Conservation (phyloP, 225 moss, liverwort and hornwort species). For the Bryoerythrophyllum caledonicum region DNA sequence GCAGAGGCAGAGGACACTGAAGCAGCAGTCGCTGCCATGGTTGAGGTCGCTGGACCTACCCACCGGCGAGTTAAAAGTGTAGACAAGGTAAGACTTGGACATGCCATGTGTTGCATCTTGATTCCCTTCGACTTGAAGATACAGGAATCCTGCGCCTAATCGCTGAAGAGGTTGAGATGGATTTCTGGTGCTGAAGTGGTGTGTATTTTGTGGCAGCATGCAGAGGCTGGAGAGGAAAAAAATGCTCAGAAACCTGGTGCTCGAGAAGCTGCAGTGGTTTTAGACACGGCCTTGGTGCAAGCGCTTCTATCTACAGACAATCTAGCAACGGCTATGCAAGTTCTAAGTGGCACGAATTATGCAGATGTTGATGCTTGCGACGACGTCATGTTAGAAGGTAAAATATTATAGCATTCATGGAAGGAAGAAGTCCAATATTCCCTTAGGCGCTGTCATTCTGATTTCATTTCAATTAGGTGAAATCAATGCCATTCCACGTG, state of each 20-base stretch:
- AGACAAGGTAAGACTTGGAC: slow-evolving; percentile 48
- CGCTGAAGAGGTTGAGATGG: background rate
- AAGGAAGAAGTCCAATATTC: slow-evolving; percentile 1
- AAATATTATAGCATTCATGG: background rate
- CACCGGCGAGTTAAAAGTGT: slow-evolving; percentile 52
- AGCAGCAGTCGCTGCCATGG: slow-evolving; percentile 96
- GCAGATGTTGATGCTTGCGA: slow-evolving; percentile 86
- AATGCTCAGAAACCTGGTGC: slow-evolving; percentile 40
- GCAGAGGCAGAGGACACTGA: slow-evolving; percentile 98
- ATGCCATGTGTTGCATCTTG: background rate
- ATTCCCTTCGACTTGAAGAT: background rate
- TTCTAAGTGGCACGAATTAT: slow-evolving; percentile 87
- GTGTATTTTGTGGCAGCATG: slow-evolving; percentile 37
- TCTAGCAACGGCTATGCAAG: slow-evolving; percentile 58
- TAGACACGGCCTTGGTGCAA: slow-evolving; percentile 96
- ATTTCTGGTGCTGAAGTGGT: slow-evolving; percentile 8
- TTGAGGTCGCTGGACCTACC: slow-evolving; percentile 59
- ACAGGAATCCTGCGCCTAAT: background rate
- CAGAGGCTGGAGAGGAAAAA: slow-evolving; percentile 47
- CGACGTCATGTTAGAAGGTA: slow-evolving; percentile 88
- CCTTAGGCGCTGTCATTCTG: slow-evolving; percentile 7
- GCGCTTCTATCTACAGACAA: slow-evolving; percentile 72
- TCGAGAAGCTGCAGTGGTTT: slow-evolving; percentile 73
- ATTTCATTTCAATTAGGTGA: slow-evolving; percentile 9
- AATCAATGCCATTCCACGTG: background rate